Conservation (phyloP, 1,139 yeast genomes). For the Pneumocystis sp. region DNA sequence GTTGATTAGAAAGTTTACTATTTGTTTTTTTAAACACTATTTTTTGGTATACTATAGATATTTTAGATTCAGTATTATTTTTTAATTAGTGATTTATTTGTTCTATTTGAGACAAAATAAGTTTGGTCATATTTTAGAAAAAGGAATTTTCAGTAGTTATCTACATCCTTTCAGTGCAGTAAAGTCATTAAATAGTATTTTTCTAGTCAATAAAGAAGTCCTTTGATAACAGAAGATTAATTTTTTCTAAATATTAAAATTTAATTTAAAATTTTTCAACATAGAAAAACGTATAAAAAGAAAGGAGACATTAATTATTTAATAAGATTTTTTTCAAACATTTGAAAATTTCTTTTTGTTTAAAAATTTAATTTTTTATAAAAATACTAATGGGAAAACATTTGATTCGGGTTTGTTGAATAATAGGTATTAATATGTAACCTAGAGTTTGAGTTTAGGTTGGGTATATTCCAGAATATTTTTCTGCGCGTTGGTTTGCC, state of each 20-base stretch:
- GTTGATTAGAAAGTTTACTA: neutral
- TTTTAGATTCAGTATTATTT: too few species aligned
- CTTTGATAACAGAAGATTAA: neutral
- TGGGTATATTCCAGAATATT: neutral
- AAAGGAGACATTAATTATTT: too few species aligned
- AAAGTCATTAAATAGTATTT: too few species aligned
- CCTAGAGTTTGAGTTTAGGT: neutral
- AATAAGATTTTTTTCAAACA: neutral
- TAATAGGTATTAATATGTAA: neutral
- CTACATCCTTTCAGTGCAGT: too few species aligned
- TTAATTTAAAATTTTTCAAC: too few species aligned
- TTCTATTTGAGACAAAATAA: too few species aligned
- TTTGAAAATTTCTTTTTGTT: neutral
- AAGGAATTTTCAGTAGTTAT: too few species aligned
- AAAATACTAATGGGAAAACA: neutral
- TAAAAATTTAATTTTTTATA: neutral
- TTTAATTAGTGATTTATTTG: too few species aligned
- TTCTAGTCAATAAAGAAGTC: too few species aligned
- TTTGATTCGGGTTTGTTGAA: neutral
- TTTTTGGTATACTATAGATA: neutral
- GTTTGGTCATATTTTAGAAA: too few species aligned
- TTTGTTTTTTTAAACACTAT: neutral
- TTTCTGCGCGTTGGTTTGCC: neutral
- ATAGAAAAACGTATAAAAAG: neutral
- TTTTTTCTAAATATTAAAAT: too few species aligned